Evolutionary conservation across 306 rosid genomes (phyloP).

Genomic region (Cucurbita ficifolia): DNA sequence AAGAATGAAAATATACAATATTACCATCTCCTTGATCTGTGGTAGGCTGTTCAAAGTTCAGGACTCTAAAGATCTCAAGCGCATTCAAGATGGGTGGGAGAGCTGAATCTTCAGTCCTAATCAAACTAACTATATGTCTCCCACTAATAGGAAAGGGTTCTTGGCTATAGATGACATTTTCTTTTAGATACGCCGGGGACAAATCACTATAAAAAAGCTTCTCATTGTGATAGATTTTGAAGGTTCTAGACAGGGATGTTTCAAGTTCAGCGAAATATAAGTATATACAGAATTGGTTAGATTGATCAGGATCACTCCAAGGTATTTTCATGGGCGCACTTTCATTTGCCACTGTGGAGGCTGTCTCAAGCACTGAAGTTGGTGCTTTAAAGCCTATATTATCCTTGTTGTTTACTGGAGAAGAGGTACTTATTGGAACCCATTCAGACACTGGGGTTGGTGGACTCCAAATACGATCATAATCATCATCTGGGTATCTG

Average conservation of each 20-base stretch:
- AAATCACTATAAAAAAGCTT: neutral
- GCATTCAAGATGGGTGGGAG: constrained; percentile 38
- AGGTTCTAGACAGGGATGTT: constrained; percentile 6
- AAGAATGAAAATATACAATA: neutral
- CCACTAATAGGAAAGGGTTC: neutral
- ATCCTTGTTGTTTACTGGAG: neutral
- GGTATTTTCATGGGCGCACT: constrained; percentile 1
- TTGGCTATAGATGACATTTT: neutral
- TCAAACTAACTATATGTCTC: neutral
- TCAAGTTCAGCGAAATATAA: constrained; percentile 27
- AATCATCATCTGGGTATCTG: neutral
- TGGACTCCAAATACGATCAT: neutral
- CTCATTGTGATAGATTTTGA: constrained; percentile 19
- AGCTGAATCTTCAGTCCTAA: constrained; percentile 12
- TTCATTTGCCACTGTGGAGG: constrained; percentile 1
- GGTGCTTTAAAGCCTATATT: neutral
- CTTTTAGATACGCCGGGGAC: neutral
- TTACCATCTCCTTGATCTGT: constrained; percentile 25
- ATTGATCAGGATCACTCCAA: neutral
- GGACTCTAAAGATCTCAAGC: constrained; percentile 19
- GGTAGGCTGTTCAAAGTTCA: constrained; percentile 4
- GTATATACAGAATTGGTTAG: constrained; percentile 16
- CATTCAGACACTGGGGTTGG: neutral
- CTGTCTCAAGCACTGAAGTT: constrained; percentile 5
- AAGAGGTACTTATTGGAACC: neutral